Base-by-base conservation (phyloP, 192 early-diverging fungal genomes). In the Rhizophagus clarus region DNA sequence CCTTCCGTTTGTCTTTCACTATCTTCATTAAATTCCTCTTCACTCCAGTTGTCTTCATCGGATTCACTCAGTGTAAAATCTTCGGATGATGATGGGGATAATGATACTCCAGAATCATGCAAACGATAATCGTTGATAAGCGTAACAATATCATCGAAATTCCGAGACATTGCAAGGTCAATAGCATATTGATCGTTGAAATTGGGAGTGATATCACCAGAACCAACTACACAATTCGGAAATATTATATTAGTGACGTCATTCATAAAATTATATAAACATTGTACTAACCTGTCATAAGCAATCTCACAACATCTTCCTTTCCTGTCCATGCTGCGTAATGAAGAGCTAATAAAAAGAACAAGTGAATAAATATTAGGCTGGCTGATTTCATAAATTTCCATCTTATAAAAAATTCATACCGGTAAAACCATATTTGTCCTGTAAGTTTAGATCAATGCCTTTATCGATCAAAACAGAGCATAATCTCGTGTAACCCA, bases 351-450 rank as follows among this genome's bases (percentile, higher is more conserved):
- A 82, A 2, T 51, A 4, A 68, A 69, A 45, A 32, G 24, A 51
- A 68, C 37, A 40, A 76, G 3, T 14, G 2, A 37, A 40, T 17
- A 51, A 63, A 40, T 24, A 5, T 17, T 77, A 45, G 34, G 6
- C 20, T 32, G 34, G 6, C 20, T 32, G 17, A 49, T 60, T 47
- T 37, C 1, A 24, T 22, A 17, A 60, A 22, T 37, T 9, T 32
- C 22, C 26, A 1, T 2, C 29, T 61, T 60, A 68, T 29, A 68
- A n/a, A 78, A 15, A 28, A 24, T 42, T 51, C 37, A 22, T 71
- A 79, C 77, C 77, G 12, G 88, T 94, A 85, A 91, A 90, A 0
- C 88, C 91, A 79, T 90, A 92, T 80, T 87, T 85, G 76, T 94
- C 93, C 20, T 81, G 66, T 5, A 80, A 81, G 66, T 93, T 88